Percentiles rank a stretch among this genome's conserved stretches.
Evolutionary conservation across 208 protist genomes (phyloP).

Genomic region (Crithidia brevicula): DNA sequence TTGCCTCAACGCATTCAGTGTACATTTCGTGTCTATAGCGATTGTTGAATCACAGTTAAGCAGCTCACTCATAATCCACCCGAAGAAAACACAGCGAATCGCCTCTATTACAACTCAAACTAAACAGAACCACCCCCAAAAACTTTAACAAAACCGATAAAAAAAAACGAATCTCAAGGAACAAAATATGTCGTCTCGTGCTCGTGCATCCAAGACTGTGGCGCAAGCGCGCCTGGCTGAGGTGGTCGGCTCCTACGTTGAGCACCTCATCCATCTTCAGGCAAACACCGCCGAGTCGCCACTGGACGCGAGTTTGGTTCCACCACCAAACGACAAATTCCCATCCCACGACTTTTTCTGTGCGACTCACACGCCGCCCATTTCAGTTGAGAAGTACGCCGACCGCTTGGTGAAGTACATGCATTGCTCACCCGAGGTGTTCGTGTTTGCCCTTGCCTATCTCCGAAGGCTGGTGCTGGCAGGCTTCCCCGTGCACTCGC

Average conservation of each 20-base stretch:
- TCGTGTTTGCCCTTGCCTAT: constrained; percentile 57
- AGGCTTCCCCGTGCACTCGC: constrained; percentile 47
- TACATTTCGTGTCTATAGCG: not conserved
- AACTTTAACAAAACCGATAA: not conserved
- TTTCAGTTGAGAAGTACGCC: constrained; percentile 53
- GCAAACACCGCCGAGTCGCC: constrained; percentile 3
- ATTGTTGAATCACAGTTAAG: not conserved
- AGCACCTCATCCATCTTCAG: constrained; percentile 45
- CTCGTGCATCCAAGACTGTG: constrained; percentile 30
- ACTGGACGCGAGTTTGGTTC: constrained; percentile 4
- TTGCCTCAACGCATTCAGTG: not conserved
- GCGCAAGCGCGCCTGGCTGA: constrained; percentile 42
- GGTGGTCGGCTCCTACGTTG: constrained; percentile 39
- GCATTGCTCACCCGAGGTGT: constrained; percentile 48
- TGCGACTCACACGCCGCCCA: constrained; percentile 39
- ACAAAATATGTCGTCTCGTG: constrained; percentile 15
- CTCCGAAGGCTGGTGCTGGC: constrained; percentile 38
- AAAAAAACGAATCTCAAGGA: not conserved
- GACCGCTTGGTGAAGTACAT: constrained; percentile 57
- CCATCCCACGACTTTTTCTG: constrained; percentile 57
- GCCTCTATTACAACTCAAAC: not conserved
- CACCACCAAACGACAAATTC: constrained; percentile 30
- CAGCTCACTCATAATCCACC: not conserved
- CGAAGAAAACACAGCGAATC: not conserved
- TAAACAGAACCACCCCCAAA: too few relatives aligned